Conservation (phyloP, 2,329 filamentous ascomycete species). For the Penicillium verrucosum region DNA sequence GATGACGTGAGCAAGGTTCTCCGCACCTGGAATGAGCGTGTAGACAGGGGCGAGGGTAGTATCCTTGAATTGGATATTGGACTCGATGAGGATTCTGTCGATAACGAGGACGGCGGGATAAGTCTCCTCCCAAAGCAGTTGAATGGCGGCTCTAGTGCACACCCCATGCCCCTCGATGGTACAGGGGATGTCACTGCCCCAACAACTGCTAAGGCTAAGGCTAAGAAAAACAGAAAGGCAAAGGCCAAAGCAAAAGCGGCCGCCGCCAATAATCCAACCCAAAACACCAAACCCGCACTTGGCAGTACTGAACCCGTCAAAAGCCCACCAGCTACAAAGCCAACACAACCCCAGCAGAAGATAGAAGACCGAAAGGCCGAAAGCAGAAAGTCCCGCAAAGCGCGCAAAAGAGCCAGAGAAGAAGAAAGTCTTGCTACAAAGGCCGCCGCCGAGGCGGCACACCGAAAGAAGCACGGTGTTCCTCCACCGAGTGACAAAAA, state of each 20-base stretch:
- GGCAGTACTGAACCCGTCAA: background rate
- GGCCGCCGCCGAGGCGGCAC: background rate
- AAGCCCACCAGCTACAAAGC: background rate
- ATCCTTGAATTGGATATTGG: constrained; percentile 25
- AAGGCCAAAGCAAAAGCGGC: background rate
- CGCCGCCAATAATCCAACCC: background rate
- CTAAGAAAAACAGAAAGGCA: background rate
- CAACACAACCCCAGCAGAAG: background rate
- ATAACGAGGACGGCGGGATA: constrained; percentile 17
- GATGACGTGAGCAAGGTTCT: constrained; percentile 48
- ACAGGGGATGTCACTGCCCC: background rate
- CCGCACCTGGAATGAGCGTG: constrained; percentile 32
- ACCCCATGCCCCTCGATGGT: background rate
- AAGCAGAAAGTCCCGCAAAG: background rate
- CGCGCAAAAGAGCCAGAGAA: background rate
- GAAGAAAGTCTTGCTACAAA: background rate
- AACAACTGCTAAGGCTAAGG: background rate
- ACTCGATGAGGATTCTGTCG: background rate
- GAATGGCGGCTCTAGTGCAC: background rate
- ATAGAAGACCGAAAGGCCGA: background rate
- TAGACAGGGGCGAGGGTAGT: constrained; percentile 5
- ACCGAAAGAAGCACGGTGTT: no score
- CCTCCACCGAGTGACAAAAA: background rate
- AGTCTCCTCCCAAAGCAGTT: constrained; percentile 4
- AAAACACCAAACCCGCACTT: no score